A percentile compares a stretch with the other conserved stretches of the same genome.
Evolutionary conservation across 2,329 filamentous ascomycete genomes (phyloP).

Genomic region (Sporothrix schenckii): DNA sequence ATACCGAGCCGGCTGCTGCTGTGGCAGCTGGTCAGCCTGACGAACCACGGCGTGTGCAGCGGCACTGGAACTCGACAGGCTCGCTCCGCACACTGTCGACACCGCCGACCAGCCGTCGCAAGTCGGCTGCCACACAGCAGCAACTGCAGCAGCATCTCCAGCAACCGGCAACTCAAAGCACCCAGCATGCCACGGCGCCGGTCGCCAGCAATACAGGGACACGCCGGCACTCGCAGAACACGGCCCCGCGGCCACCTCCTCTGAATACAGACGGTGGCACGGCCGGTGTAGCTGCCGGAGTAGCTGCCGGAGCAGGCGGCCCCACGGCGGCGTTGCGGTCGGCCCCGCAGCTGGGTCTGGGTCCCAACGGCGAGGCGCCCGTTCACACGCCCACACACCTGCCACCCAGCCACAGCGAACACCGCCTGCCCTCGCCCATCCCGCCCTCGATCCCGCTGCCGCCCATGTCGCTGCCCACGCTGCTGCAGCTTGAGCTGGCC

Average conservation of each 20-base stretch:
- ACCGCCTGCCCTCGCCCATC: constrained; percentile 52
- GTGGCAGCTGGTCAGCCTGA: background rate
- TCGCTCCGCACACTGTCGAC: constrained; percentile 54
- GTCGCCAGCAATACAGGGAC: constrained; percentile 42
- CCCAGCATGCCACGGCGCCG: background rate
- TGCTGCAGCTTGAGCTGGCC: constrained; percentile 66
- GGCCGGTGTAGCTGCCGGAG: constrained; percentile 23
- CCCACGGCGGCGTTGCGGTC: background rate
- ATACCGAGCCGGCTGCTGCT: background rate
- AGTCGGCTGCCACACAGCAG: constrained; percentile 37
- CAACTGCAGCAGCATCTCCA: constrained; percentile 39
- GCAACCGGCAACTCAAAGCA: background rate
- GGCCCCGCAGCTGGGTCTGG: background rate
- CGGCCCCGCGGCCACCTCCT: constrained; percentile 48
- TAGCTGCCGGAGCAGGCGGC: background rate
- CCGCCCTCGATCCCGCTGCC: constrained; percentile 62
- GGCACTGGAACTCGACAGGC: constrained; percentile 26
- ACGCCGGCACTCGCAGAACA: constrained; percentile 57
- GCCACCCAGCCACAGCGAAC: background rate
- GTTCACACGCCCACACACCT: background rate
- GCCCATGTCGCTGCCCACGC: constrained; percentile 67
- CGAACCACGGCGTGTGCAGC: constrained; percentile 10
- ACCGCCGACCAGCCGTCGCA: constrained; percentile 52
- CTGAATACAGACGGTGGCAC: constrained; percentile 46
- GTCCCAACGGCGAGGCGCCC: background rate